phyloP scores from a whole-genome alignment of 129 eudicot species.

The Logfia minima region DNA sequence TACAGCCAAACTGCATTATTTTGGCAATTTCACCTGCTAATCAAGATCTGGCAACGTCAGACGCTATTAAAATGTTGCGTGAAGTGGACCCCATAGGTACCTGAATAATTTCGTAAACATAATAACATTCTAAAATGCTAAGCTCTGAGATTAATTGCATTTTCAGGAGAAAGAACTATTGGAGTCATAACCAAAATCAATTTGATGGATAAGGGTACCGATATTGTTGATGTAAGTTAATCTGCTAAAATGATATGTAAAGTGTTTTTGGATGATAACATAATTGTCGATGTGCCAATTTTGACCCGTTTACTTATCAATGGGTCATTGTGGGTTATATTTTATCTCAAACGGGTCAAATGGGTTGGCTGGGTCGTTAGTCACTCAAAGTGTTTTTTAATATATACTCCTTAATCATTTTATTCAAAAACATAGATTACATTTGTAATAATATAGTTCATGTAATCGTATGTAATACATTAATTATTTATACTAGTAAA shows the following conservation, averaged over 20 bases:
- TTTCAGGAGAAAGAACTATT: slow-evolving; percentile 48
- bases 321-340: not conserved
- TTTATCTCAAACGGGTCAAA: not conserved
- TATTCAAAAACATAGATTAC: not conserved
- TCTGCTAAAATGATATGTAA: slow-evolving; percentile 6
- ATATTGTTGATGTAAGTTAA: slow-evolving; percentile 45
- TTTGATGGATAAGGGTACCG: slow-evolving; percentile 56
- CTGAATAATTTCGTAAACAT: not conserved
- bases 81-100: slow-evolving; percentile 58
- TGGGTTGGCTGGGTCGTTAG: not conserved
- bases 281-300: not conserved
- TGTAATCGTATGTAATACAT: not conserved
- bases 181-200: slow-evolving; percentile 52
- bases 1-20: slow-evolving; percentile 53
- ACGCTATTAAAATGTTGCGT: slow-evolving; percentile 44
- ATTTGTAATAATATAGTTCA: not conserved
- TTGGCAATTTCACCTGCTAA: slow-evolving; percentile 57
- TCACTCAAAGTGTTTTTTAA: not conserved
- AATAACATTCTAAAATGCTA: not conserved
- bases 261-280: not conserved
- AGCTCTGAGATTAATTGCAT: not conserved
- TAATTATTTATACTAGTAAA: not conserved
- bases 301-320: not conserved
- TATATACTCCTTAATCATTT: not conserved
- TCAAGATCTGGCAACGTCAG: slow-evolving; percentile 59